phyloP scores from a whole-genome alignment of 768 basidiomycete genomes.

The Trametes cinnabarina region DNA sequence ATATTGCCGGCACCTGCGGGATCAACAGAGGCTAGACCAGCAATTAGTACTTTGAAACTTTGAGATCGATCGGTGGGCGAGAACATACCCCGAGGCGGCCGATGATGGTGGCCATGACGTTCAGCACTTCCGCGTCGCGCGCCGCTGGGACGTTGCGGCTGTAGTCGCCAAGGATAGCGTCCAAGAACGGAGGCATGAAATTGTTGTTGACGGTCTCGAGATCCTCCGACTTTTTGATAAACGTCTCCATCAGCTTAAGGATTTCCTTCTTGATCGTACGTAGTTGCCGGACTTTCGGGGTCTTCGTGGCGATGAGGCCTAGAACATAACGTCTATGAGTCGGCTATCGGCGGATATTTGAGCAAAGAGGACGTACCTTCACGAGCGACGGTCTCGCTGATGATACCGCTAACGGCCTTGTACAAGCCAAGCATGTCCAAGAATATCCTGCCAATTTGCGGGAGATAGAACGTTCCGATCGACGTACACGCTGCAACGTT shows the following conservation, averaged over 20 bases:
- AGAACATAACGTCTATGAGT: slow-evolving; percentile 10
- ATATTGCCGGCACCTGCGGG: slow-evolving; percentile 89
- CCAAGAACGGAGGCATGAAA: slow-evolving; percentile 92
- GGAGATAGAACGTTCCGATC: slow-evolving; percentile 94
- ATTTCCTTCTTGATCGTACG: slow-evolving; percentile 99
- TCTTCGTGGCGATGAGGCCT: slow-evolving; percentile 93
- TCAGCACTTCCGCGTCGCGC: slow-evolving; percentile 94
- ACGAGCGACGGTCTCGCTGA: slow-evolving; percentile 86
- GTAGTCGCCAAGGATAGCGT: slow-evolving; percentile 98
- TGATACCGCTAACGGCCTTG: slow-evolving; percentile 94
- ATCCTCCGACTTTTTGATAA: slow-evolving; percentile 96
- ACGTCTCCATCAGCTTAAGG: slow-evolving; percentile 94
- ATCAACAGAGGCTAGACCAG: slow-evolving; percentile 69
- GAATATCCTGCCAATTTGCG: slow-evolving; percentile 95
- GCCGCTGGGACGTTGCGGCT: slow-evolving; percentile 90
- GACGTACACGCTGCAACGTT: slow-evolving; percentile 97
- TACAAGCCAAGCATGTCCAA: slow-evolving; percentile 98
- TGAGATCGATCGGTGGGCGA: neutral
- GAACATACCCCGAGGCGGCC: slow-evolving; percentile 77
- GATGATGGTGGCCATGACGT: slow-evolving; percentile 95
- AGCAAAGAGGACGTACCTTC: slow-evolving; percentile 53
- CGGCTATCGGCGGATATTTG: neutral
- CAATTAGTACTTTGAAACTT: slow-evolving; percentile 4
- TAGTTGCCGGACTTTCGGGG: slow-evolving; percentile 90
- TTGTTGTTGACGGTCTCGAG: slow-evolving; percentile 88